phyloP scores from a whole-genome alignment of 306 rosid species.

The Vigna trinervia region DNA sequence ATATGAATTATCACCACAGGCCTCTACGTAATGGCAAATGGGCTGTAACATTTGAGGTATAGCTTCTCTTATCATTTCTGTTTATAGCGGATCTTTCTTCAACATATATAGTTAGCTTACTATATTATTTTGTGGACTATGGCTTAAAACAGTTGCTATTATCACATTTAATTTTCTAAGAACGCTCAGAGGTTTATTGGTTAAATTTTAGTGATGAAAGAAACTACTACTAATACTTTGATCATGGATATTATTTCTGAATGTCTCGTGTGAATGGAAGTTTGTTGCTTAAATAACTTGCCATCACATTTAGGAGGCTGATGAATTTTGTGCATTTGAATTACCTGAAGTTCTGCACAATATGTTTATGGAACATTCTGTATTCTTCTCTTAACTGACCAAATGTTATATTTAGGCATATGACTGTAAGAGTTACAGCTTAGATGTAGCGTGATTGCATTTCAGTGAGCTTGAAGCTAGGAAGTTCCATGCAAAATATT shows the following conservation, averaged over 20 bases:
- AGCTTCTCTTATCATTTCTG: conserved; percentile 3
- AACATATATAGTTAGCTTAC: background rate
- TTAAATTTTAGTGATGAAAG: no score
- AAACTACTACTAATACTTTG: no score
- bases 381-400: background rate
- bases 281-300: no score
- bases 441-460: background rate
- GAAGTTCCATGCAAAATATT: background rate
- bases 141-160: background rate
- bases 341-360: no score
- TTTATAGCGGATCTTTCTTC: background rate
- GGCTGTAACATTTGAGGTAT: conserved; percentile 83
- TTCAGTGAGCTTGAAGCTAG: background rate
- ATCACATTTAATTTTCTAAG: no score
- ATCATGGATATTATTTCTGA: no score
- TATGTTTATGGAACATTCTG: no score
- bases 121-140: background rate
- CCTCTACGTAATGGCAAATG: conserved; percentile 81
- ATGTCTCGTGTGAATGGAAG: no score
- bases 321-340: no score
- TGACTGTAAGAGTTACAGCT: background rate
- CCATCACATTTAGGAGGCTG: no score
- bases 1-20: conserved; percentile 72
- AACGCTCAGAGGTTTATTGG: no score
- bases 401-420: conserved; percentile 1